These are phyloP conservation scores for Talaromyces liani DNA, from an alignment of 495 filamentous ascomycete genomes.

Conservation along the genomic window DNA sequence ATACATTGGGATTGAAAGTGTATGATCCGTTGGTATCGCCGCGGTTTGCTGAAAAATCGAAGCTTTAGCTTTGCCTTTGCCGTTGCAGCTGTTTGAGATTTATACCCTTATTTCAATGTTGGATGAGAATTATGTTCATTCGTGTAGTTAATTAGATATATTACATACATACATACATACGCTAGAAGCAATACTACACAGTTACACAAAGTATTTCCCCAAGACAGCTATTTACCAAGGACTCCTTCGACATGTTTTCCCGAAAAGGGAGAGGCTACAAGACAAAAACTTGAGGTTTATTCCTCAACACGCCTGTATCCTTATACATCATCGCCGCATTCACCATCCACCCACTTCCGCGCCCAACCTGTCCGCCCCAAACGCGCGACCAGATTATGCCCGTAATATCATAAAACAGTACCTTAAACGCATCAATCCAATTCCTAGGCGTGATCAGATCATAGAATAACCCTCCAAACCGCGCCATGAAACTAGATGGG, in stretches of 20 bases:
- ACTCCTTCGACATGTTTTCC: not conserved
- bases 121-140: not conserved
- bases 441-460: conserved; percentile 45
- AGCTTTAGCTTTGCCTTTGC: conserved; percentile 34
- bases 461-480: conserved; percentile 34
- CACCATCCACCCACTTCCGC: conserved; percentile 53
- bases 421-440: conserved; percentile 55
- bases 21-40: conserved; percentile 63
- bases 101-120: too few relatives aligned
- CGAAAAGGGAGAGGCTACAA: conserved; percentile 14
- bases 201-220: not conserved
- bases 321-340: conserved; percentile 72
- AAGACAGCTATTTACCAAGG: not conserved
- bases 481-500: not conserved
- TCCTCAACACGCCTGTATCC: conserved; percentile 56
- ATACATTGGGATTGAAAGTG: conserved; percentile 55
- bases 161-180: conserved; percentile 1
- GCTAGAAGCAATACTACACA: not conserved
- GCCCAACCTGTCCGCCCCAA: conserved; percentile 53
- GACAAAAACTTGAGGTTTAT: conserved; percentile 54
- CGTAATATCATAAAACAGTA: conserved; percentile 54
- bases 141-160: conserved; percentile 3
- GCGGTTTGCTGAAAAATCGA: conserved; percentile 51
- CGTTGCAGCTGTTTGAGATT: too few relatives aligned
- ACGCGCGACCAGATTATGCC: conserved; percentile 64